Evolutionary conservation across 192 early-diverging fungal genomes (phyloP).

Genomic region (Globomyces pollinis-pini): DNA sequence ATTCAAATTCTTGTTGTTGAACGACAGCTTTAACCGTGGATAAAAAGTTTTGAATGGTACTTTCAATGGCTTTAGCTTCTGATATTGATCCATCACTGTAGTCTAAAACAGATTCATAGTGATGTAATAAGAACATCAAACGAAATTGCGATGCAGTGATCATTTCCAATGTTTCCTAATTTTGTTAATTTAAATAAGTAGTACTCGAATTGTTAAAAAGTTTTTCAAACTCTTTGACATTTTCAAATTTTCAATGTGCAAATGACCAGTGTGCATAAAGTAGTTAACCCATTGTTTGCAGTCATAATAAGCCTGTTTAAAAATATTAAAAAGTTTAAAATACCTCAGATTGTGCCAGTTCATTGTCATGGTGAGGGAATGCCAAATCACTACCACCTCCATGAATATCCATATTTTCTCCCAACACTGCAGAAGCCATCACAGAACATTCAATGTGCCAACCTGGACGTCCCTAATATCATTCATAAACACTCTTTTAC

Average conservation of each 20-base stretch:
- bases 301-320: conserved; percentile 60
- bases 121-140: conserved; percentile 78
- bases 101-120: conserved; percentile 83
- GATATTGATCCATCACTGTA: conserved; percentile 68
- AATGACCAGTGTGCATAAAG: conserved; percentile 93
- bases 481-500: conserved; percentile 19
- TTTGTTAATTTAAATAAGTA: too few relatives aligned
- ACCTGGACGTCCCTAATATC: conserved; percentile 77
- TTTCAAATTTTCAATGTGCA: conserved; percentile 91
- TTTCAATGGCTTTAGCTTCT: conserved; percentile 72
- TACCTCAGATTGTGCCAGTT: conserved; percentile 86
- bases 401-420: conserved; percentile 86
- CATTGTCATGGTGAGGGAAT: conserved; percentile 99
- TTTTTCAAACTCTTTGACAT: conserved; percentile 99
- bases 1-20: conserved; percentile 49
- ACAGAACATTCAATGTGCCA: conserved; percentile 99
- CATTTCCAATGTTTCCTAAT: conserved; percentile 72
- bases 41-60: conserved; percentile 83
- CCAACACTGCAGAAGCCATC: conserved; percentile 91
- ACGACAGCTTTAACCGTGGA: conserved; percentile 70
- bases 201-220: conserved; percentile 93
- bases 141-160: conserved; percentile 80
- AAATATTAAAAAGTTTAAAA: conserved; percentile 24
- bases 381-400: conserved; percentile 90
- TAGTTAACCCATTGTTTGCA: conserved; percentile 98